A percentile compares a stretch with the other conserved stretches of the same genome.
Conservation (phyloP, 805 yeast species). For the Yarrowia bubula region DNA sequence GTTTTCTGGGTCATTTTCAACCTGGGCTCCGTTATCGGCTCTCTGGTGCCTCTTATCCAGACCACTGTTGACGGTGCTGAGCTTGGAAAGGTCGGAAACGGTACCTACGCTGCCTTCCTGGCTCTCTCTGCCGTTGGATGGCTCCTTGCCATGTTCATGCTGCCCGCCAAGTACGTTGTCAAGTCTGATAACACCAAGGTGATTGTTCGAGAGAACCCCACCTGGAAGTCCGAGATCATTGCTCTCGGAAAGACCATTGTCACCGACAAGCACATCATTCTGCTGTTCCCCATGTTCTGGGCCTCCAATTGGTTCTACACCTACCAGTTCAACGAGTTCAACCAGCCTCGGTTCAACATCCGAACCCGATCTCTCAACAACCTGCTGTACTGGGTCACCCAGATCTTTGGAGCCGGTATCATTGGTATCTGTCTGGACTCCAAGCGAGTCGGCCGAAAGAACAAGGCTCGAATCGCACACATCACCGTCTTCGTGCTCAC, state of each 20-base stretch:
- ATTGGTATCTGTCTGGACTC: slow-evolving; percentile 50
- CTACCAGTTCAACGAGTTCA: slow-evolving; percentile 59
- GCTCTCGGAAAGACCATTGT: slow-evolving; percentile 44
- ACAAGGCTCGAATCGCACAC: slow-evolving; percentile 50
- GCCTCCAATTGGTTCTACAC: slow-evolving; percentile 67
- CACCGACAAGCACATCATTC: slow-evolving; percentile 47
- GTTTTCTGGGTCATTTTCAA: slow-evolving; percentile 61
- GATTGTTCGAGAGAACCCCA: slow-evolving; percentile 46
- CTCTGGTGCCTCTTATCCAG: slow-evolving; percentile 56
- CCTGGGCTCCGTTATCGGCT: slow-evolving; percentile 61
- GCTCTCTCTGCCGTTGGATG: slow-evolving; percentile 51
- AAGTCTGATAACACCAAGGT: slow-evolving; percentile 53
- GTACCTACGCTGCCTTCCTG: slow-evolving; percentile 55
- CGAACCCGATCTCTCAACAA: slow-evolving; percentile 63
- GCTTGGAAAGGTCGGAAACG: slow-evolving; percentile 43
- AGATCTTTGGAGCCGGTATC: slow-evolving; percentile 55
- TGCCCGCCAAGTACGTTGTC: slow-evolving; percentile 52
- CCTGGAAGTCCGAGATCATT: slow-evolving; percentile 47
- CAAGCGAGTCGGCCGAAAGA: slow-evolving; percentile 44
- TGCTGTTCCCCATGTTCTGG: slow-evolving; percentile 60
- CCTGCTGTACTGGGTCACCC: slow-evolving; percentile 58
- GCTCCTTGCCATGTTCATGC: slow-evolving; percentile 46
- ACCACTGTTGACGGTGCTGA: slow-evolving; percentile 42
- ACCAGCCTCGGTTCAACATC: slow-evolving; percentile 54
- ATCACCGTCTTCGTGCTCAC: slow-evolving; percentile 42